A percentile compares a stretch with the other conserved stretches of the same genome.
Conservation (phyloP, 306 rosid genomes). For the Heteromeles arbutifolia region DNA sequence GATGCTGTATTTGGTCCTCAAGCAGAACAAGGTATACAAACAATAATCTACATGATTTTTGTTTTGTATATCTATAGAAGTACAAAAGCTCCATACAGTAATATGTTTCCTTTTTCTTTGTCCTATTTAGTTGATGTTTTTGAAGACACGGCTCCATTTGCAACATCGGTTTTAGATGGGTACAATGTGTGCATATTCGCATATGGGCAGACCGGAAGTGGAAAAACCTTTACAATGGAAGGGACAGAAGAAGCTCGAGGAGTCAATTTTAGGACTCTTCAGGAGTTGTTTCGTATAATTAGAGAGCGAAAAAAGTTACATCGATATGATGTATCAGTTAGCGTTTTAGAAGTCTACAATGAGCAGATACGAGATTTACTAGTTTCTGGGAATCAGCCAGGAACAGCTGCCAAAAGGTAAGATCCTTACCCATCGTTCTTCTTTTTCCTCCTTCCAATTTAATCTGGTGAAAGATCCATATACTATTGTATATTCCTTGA, state of each 20-base stretch:
- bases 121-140: conserved; percentile 57
- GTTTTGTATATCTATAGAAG: not conserved
- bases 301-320: conserved; percentile 47
- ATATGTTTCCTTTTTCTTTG: conserved; percentile 9
- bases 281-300: conserved; percentile 65
- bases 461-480: not conserved
- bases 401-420: conserved; percentile 62
- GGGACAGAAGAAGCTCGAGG: conserved; percentile 88
- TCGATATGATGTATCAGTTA: conserved; percentile 69
- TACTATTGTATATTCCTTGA: not conserved
- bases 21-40: conserved; percentile 69
- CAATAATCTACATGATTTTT: not conserved
- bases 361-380: conserved; percentile 94
- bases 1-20: conserved; percentile 85
- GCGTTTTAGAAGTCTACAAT: conserved; percentile 93
- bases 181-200: conserved; percentile 96
- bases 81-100: conserved; percentile 6
- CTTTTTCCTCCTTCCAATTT: not conserved
- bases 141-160: conserved; percentile 78
- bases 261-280: conserved; percentile 89
- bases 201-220: conserved; percentile 93
- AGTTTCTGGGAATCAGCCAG: conserved; percentile 64
- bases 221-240: conserved; percentile 96
- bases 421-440: conserved; percentile 4
- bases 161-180: conserved; percentile 83